Base-by-base conservation (phyloP, 2,329 filamentous ascomycete species). In the Dothiorella sarmentorum region DNA sequence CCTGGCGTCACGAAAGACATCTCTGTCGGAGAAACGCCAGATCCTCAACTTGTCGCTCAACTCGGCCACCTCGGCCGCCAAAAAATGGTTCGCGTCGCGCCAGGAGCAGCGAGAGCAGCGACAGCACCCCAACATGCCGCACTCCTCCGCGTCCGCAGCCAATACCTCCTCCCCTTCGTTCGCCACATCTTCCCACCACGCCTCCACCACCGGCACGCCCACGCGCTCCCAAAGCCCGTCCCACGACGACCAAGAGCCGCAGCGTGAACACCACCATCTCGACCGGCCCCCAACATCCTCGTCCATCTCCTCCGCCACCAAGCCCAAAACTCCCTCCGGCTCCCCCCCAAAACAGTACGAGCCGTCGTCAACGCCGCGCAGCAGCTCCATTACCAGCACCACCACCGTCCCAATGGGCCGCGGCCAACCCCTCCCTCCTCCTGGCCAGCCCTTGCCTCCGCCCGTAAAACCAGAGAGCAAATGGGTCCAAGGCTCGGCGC, bases 371-470 rank as follows among this genome's bases (percentile, higher is more conserved):
- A n/a, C 42, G 15, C 7, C 29, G 20, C 37, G 40, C 43, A 49
- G 38, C 11, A n/a, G 35, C 20, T 45, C 42, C 42, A 13, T 44
- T 49, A 44, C 52, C 11, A n/a, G 35, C 20, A 42, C 42, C 42
- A 13, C 40, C 53, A 44, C 52, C 51, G 20, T 52, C 58, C 91
- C 91, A 2, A 91, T 95, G 77, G 91, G 91, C 1, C 83, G 91
- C 37, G 91, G 91, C 0, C 87, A 88, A 65, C 91, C 91, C 1
- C 77, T 96, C 17, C 91, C 90, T 45, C 90, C 91, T 7, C 89
- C 88, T 2, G 91, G 91, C 2, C 86, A 82, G 43, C 91, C 91
- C 3, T 79, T 96, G 1, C 91, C 91, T 2, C 83, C 79, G 40
- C 87, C 87, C 38, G 86, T 85, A 33, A 82, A 79, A 56, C 82